Base-by-base conservation (phyloP, 176 grass and related monocot genomes). In the Musa beccarii region DNA sequence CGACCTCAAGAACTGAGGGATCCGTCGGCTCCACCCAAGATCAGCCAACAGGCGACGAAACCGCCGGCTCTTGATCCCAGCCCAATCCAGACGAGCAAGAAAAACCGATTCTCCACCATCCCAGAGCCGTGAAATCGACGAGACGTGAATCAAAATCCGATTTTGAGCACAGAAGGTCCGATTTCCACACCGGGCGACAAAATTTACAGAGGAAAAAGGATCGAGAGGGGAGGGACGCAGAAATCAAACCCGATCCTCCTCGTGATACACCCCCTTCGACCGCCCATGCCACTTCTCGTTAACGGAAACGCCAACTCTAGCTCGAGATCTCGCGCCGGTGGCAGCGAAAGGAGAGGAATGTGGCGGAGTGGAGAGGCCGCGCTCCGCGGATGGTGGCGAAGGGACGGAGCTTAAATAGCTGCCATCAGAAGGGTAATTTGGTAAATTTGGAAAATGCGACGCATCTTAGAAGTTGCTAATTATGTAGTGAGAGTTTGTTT, bases 401-500 rank as follows among this genome's bases (percentile, higher is more conserved):
- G 77, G 3, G 26, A 26, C 17, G 50, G 63, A 55, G 22, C 1
- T 70, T 79, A 70, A 79, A 79, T 70, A 79, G 77, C 53, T 24
- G 52, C 66, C 65, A 10, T 22, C 9, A 6, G 25, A 69, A 57
- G 65, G 66, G 77, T 22, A 69, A 19, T 69, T 49, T 69, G 12
- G 51, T 69, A 2, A 49, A 69, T 10, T 19, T 6, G 0, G 4
- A 43, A 4, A 43, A 43, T 4, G 34, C 6, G 34, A 43, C 34
- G 6, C 34, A 43, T 43, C 4, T 43, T 6, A 4, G 34, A 43
- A 43, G 34, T 43, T 43, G 34, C 34, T 43, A 43, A 43, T 43
- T 43, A 43, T 43, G 34, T 43, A 43, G 34, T 6, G 0, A 4
- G 34, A 6, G 34, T 43, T 43, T 6, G 34, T 5, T 43, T 43